These are phyloP conservation scores for Eutypa lata DNA, from an alignment of 2,329 filamentous ascomycete genomes.

Conservation along the genomic window DNA sequence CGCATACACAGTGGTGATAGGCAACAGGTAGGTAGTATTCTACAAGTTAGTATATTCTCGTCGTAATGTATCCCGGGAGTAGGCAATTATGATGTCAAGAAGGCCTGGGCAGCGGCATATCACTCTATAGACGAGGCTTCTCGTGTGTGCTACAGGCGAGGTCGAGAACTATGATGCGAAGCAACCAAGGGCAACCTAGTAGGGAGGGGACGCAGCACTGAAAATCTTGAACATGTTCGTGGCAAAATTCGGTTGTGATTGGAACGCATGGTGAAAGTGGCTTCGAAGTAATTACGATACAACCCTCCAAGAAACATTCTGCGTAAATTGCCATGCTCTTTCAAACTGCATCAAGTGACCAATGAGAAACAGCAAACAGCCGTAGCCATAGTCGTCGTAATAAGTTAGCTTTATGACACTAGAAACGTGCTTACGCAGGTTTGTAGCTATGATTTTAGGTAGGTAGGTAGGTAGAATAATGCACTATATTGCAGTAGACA, in stretches of 20 bases:
- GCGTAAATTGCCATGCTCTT: background rate
- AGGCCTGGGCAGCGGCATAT: background rate
- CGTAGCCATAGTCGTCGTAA: too few species aligned
- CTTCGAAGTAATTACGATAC: background rate
- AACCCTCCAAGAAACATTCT: background rate
- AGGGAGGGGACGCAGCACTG: background rate
- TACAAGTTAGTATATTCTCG: background rate
- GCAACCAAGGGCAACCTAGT: background rate
- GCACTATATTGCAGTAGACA: too few species aligned
- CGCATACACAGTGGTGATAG: conserved; percentile 6
- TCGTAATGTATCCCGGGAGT: background rate
- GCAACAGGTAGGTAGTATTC: background rate
- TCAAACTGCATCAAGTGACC: background rate
- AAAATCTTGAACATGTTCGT: conserved; percentile 1
- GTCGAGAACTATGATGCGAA: background rate
- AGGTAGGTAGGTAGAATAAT: too few species aligned
- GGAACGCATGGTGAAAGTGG: background rate
- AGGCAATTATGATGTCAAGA: background rate
- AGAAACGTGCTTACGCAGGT: too few species aligned
- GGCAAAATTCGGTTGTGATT: background rate
- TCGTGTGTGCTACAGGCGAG: background rate
- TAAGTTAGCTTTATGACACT: too few species aligned
- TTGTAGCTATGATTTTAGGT: too few species aligned
- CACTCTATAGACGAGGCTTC: background rate
- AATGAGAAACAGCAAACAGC: background rate